These are phyloP conservation scores for Karstenula rhodostoma DNA, from an alignment of 2,329 filamentous ascomycete species.

Conservation along the genomic window DNA sequence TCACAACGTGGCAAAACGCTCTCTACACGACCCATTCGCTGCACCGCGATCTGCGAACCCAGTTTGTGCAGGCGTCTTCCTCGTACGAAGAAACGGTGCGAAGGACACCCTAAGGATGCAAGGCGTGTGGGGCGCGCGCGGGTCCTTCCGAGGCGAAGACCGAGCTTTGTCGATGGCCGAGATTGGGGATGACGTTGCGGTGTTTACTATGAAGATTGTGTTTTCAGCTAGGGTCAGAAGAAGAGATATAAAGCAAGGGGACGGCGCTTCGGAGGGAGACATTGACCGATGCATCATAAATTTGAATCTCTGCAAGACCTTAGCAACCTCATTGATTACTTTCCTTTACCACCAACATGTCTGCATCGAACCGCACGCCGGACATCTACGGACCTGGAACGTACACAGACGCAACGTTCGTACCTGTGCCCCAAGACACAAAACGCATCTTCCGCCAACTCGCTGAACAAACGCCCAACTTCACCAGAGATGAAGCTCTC, in stretches of 20 bases:
- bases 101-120: neutral
- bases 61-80: neutral
- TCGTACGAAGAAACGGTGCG: neutral
- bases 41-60: no score
- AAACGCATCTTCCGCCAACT: conserved; percentile 50
- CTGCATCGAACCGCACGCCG: conserved; percentile 12
- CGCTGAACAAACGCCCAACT: conserved; percentile 51
- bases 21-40: neutral
- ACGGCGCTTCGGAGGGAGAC: neutral
- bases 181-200: neutral
- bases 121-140: neutral
- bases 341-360: conserved; percentile 13
- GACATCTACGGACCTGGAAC: conserved; percentile 53
- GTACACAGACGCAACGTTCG: conserved; percentile 48
- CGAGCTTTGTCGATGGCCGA: neutral
- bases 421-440: conserved; percentile 50
- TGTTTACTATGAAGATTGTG: neutral
- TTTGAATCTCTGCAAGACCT: neutral
- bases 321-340: neutral
- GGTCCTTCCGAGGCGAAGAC: neutral
- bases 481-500: conserved; percentile 47
- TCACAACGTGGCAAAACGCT: neutral
- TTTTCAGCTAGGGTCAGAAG: neutral
- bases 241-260: neutral
- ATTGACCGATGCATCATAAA: neutral